Evolutionary conservation across 345 rosid species (phyloP), one percentile per base, ranked within the genome.

Genomic region (Citrus unshiu): DNA sequence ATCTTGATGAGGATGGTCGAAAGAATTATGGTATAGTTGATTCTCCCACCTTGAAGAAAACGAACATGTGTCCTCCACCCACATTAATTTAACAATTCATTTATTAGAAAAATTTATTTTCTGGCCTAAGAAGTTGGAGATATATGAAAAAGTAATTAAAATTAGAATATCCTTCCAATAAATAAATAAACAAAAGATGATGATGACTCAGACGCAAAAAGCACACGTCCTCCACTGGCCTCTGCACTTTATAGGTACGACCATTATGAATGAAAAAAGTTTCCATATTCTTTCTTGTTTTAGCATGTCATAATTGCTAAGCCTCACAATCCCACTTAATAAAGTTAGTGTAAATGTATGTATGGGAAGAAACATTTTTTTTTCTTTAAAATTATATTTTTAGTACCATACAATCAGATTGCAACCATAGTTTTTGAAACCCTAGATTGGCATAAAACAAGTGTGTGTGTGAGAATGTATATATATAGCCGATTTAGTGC

Each of bases 241-340:
- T 46, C 5, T 54, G 22, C 58, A 18, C 58, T 54, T 18, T 18
- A 54, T 54, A 18, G 22, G 58, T 57, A 70, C 13, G 18, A 18
- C 22, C 25, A 6, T 25, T 18, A 13, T 8, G 1, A 46, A 49
- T 25, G 7, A 6, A 13, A 4, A 27, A 27, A 1, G 9, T 39
- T 68, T 35, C 46, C 7, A 37, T n/a, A 54, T 30, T 30, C n/a
- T 8, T 71, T 19, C 40, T 71, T 21, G 12, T 30, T 54, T 51
- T 27, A 69, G 8, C 43, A 71, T 21, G 62, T 29, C 13, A 54
- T 71, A 8, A 30, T 71, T 54, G 18, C 61, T 9, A 19, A 32
- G 27, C 46, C 75, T 63, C 63, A 72, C 63, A 30, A 56, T 56
- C 21, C 75, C 75, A 72, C 75, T 56, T 56, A 29, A 72, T 30